Base-by-base conservation (phyloP, 1,284 basidiomycete species). In the Apiotrichum laibachii region DNA sequence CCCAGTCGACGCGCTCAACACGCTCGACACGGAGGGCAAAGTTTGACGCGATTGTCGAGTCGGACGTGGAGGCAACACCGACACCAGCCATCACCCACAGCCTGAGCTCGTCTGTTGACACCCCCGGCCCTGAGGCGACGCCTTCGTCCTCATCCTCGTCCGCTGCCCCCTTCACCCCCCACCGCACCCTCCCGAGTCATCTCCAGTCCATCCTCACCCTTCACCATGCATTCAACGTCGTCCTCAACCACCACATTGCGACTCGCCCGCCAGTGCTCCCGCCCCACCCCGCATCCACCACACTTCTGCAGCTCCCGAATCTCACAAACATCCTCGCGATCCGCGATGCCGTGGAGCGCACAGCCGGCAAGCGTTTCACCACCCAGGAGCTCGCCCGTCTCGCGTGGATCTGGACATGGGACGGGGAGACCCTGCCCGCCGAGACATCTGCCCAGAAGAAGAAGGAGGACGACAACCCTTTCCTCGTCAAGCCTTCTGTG, bases 391-490 rank as follows among this genome's bases (percentile, higher is more conserved):
- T 80, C 31, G 69, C 67, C n/a, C 60, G 77, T 12, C 60, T 80
- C 12, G 72, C 72, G 4, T 80, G 77, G 77, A 49, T 79, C 4
- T 80, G 76, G 74, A 62, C 65, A 26, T 80, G 78, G 78, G 71
- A 78, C 52, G 76, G 76, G 1, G 54, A 66, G 39, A 37, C 48
- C 1, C 55, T 75, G 11, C 64, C 69, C 2, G 59, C 58, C 22
- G 68, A 71, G 21, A 63, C 66, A 3, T 37, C 60, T 50, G 11
- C 63, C 47, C 43, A 13, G 37, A 50, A 53, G 26, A 55, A 61
- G 26, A 62, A 63, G n/a, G 63, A 60, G 22, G 51, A 65, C 55
- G 62, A 60, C 52, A 59, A 65, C 40, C 67, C 67, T 0, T 68
- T 68, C 61, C 34, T 64, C 3, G 71, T 67, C 33, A 39, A 53